Evolutionary conservation across 2,329 filamentous ascomycete species (phyloP), one percentile per base, ranked within the genome.

Genomic region (Madurella fahalii): DNA sequence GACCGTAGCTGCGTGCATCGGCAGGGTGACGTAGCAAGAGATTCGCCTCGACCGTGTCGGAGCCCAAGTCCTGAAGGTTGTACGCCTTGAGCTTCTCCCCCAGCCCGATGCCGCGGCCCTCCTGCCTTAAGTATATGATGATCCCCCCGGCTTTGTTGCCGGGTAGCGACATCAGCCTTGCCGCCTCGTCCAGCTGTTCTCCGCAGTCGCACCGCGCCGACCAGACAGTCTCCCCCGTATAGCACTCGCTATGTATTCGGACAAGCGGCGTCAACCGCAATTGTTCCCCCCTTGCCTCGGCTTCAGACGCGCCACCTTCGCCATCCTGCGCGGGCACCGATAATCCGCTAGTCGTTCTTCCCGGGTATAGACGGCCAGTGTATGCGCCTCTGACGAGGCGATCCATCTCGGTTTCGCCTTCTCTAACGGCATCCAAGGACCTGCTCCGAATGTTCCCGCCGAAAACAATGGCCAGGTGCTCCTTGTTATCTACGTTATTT

Each of bases 191-290:
- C 2, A 99, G 80, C 70, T 99, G 94, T 73, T 99, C 94, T 53
- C 94, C 94, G 70, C 94, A 99, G 73, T 99, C 94, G 74, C 94
- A 99, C 30, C 94, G 85, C 37, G 94, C 93, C 8, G 92, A 96
- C 94, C 94, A 97, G 1, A 95, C 94, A 1, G 94, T 99, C 77
- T 99, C 94, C 56, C 94, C 94, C 0, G 94, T 99, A 72, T 99
- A 99, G 74, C 94, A 99, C 72, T 99, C 94, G 2, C 90, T 95
- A 71, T 99, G 94, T 67, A 99, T 99, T 54, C 94, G 83, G 45
- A 99, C 93, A 40, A 99, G 77, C 0, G 94, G 90, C 1, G 87
- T 72, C 32, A 13, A 25, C 9, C 41, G 45, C 5, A 43, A n/a
- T 3, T 42, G 9, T 15, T 45, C 34, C 15, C 47, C 41, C 39